Evolutionary conservation across 192 early-diverging fungal genomes (phyloP).

Genomic region (Diversispora eburnea): DNA sequence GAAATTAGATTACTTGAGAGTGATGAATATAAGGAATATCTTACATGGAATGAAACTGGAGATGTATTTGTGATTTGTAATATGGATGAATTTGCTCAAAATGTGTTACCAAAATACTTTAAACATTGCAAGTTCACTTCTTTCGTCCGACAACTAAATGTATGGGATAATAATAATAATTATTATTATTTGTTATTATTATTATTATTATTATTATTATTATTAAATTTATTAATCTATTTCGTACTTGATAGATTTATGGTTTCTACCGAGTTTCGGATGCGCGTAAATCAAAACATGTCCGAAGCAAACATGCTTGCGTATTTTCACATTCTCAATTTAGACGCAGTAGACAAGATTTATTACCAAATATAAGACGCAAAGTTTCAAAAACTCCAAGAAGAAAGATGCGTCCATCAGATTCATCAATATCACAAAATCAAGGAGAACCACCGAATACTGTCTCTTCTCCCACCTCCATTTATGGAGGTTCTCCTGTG

Average conservation of each 20-base stretch:
- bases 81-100: conserved; percentile 41
- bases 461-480: neutral
- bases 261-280: conserved; percentile 49
- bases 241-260: conserved; percentile 36
- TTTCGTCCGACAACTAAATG: conserved; percentile 49
- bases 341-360: conserved; percentile 38
- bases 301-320: conserved; percentile 41
- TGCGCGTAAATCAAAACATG: conserved; percentile 48
- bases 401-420: conserved; percentile 5
- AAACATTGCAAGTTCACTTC: conserved; percentile 52
- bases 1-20: conserved; percentile 16
- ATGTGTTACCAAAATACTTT: conserved; percentile 44
- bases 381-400: conserved; percentile 37
- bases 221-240: neutral
- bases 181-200: neutral
- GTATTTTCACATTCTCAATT: conserved; percentile 46
- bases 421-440: conserved; percentile 8
- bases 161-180: conserved; percentile 33
- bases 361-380: conserved; percentile 42
- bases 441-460: neutral
- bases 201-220: neutral
- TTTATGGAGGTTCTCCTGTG: neutral
- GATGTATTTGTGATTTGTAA: conserved; percentile 30
- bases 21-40: conserved; percentile 28
- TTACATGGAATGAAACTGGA: conserved; percentile 27